Evolutionary conservation across 805 yeast genomes (phyloP), one percentile per base, ranked within the genome.

Genomic region (Nakazawaea peltata): DNA sequence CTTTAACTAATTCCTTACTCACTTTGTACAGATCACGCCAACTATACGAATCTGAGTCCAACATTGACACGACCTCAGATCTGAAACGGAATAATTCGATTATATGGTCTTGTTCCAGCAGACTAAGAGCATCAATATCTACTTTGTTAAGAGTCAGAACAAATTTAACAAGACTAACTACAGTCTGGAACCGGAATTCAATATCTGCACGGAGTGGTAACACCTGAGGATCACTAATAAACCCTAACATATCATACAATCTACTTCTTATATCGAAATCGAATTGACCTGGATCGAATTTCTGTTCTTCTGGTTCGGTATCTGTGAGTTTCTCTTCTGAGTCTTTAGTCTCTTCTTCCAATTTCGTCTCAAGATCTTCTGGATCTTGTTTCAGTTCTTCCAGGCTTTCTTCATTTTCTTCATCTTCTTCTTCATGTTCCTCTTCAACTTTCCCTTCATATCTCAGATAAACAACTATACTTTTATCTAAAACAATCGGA

Each of bases 191-290:
- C 8, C 44, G 13, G 4, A 30, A 15, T 22, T 37, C 33, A 29
- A 39, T 33, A 48, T 76, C 88, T 16, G 79, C 59, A 46, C 81
- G 65, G 26, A 72, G 59, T 5, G 49, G 45, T 4, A 79, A 75
- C 2, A 80, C 66, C 37, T 65, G 64, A 9, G 81, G 78, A 29
- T 50, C 50, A 7, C 55, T 44, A 1, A 83, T 74, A 13, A 80
- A 58, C 0, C 90, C 90, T 17, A 85, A 53, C 19, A 81, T 56
- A 26, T 68, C 69, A 44, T 80, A 72, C 14, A 83, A 56, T 4
- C 8, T 26, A 16, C 26, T 26, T 17, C 30, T 19, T 16, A 35
- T 26, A 30, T 35, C 38, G 12, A 14, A 18, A 5, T 18, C 14
- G 21, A 35, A 19, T 24, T 5, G 10, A 8, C 7, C 10, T 21